Evolutionary conservation across 208 protist genomes (phyloP), one percentile per base, ranked within the genome.

Genomic region (Phytomonas sp.): DNA sequence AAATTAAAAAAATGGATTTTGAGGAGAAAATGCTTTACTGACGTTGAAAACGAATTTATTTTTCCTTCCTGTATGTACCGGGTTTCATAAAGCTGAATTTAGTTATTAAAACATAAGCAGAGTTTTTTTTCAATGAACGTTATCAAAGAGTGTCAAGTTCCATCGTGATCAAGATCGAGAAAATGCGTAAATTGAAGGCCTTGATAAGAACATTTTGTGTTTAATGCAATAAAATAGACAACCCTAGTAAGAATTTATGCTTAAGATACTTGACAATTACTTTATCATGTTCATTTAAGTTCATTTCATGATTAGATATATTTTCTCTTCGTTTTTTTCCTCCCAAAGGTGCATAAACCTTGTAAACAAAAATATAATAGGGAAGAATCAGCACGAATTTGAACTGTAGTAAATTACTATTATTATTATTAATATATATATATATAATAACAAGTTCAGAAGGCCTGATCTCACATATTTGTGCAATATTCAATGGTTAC

Each of bases 11-110:
- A 56, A 26, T 56, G 11, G 26, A 56, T 56, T 56, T 56, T 56
- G 46, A 56, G 46, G 46, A 26, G 26, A 56, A 56, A 26, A 56
- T 56, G 46, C 46, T 56, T 56, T 56, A 56, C 46, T 56, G 46
- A 26, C 46, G 46, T 56, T 56, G 46, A 56, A 56, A 26, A 56
- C 46, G 20, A 56, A 26, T 56, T 8, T 26, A 56, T 56, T 56
- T 34, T 56, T 26, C 46, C 5, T 56, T 20, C 40, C 8, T 56
- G 20, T 56, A 56, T 56, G 46, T 26, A 26, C 17, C 20, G 20
- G 46, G 46, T 20, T 56, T 7, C 23, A 56, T 26, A 56, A 56
- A 56, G 20, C 13, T 56, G 46, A 20, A 26, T 56, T 56, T 56
- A 26, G 20, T 26, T 56, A 7, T 17, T 56, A 56, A 56, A 56